These are phyloP conservation scores for Tylopilus orsonianus DNA, from an alignment of 1,284 basidiomycete genomes.

Conservation along the genomic window DNA sequence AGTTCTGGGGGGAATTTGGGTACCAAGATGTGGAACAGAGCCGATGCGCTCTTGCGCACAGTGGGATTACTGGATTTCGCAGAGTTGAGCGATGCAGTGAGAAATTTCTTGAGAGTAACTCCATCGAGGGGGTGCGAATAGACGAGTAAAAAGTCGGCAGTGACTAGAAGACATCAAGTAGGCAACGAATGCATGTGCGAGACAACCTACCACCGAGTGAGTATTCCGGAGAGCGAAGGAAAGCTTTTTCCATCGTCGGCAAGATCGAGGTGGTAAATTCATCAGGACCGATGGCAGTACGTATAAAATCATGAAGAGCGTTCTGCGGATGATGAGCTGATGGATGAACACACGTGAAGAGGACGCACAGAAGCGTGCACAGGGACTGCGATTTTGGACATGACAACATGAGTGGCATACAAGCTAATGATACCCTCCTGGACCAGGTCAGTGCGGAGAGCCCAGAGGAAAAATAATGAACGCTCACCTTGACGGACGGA, in stretches of 20 bases:
- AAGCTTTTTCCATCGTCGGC: constrained; percentile 70
- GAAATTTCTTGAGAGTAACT: constrained; percentile 60
- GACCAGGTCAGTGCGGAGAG: constrained; percentile 4
- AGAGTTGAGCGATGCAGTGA: constrained; percentile 65
- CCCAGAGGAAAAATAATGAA: accelerated
- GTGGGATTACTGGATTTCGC: constrained; percentile 76
- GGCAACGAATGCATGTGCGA: neutral
- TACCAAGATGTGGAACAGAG: constrained; percentile 62
- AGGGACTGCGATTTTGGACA: constrained; percentile 56
- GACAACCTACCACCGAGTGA: constrained; percentile 53
- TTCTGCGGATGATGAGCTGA: constrained; percentile 34
- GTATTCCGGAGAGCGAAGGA: constrained; percentile 73
- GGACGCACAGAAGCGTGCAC: constrained; percentile 49
- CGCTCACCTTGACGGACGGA: constrained; percentile 23
- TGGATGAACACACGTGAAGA: constrained; percentile 1
- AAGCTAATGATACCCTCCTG: constrained; percentile 54
- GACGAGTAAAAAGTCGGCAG: constrained; percentile 54
- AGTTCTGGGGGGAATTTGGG: constrained; percentile 30
- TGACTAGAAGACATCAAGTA: constrained; percentile 39
- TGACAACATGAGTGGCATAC: constrained; percentile 52
- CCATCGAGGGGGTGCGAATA: constrained; percentile 56
- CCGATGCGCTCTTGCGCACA: constrained; percentile 59
- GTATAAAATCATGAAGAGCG: constrained; percentile 63
- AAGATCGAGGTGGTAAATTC: constrained; percentile 55
- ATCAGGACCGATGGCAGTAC: constrained; percentile 45